phyloP scores from a whole-genome alignment of 441 rosid species.

The Pelargonium myrrhifolium region DNA sequence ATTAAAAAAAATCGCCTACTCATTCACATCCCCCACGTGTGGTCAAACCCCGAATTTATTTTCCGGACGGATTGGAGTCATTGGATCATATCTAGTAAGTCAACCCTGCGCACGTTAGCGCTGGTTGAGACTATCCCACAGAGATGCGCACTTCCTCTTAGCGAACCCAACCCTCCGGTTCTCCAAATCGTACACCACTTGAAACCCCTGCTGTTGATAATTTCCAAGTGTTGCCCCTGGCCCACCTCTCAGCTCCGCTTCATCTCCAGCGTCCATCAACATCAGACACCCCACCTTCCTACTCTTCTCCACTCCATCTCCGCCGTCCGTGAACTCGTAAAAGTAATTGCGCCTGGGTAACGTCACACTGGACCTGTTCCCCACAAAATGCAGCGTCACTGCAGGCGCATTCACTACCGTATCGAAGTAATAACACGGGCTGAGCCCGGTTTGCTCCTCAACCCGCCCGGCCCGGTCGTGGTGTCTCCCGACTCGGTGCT shows the following conservation, averaged over 20 bases:
- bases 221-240: slow-evolving; percentile 79
- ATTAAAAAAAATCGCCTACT: too few relatives aligned
- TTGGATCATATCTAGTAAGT: too few relatives aligned
- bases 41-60: too few relatives aligned
- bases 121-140: slow-evolving; percentile 64
- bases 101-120: slow-evolving; percentile 28
- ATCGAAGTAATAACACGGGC: slow-evolving; percentile 66
- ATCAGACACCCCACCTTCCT: slow-evolving; percentile 73
- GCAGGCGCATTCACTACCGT: slow-evolving; percentile 38
- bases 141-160: slow-evolving; percentile 66
- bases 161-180: slow-evolving; percentile 72
- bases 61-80: too few relatives aligned
- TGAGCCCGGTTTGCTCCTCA: slow-evolving; percentile 66
- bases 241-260: slow-evolving; percentile 61
- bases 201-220: slow-evolving; percentile 93
- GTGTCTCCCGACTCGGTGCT: slow-evolving; percentile 44
- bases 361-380: slow-evolving; percentile 62
- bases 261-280: slow-evolving; percentile 94
- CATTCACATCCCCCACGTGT: too few relatives aligned
- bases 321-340: slow-evolving; percentile 61
- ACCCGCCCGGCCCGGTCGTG: slow-evolving; percentile 48
- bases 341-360: slow-evolving; percentile 76
- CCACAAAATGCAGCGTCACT: slow-evolving; percentile 52
- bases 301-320: slow-evolving; percentile 34
- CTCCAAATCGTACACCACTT: slow-evolving; percentile 84